Evolutionary conservation across 164 flowering plant species (phyloP).

Genomic region (Saururus chinensis): DNA sequence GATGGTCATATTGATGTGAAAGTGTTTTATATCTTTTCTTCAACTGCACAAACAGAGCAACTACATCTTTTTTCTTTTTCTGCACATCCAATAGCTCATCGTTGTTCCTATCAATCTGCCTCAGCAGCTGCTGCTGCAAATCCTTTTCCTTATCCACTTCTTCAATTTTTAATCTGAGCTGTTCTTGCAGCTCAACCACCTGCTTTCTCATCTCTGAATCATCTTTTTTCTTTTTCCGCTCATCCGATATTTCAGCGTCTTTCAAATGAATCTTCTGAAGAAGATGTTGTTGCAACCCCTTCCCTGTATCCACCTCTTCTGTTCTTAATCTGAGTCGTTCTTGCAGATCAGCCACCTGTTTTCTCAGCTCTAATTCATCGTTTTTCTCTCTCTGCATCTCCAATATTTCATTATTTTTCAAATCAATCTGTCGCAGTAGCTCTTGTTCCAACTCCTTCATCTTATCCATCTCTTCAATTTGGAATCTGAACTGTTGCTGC

Average conservation of each 20-base stretch:
- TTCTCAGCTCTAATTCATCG: constrained; percentile 8
- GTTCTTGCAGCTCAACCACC: constrained; percentile 20
- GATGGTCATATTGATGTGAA: constrained; percentile 55
- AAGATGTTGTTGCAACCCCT: constrained; percentile 24
- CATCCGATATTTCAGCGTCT: constrained; percentile 27
- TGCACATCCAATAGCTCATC: background rate
- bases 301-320: constrained; percentile 22
- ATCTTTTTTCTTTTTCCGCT: constrained; percentile 29
- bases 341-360: constrained; percentile 29
- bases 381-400: background rate
- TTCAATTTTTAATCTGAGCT: constrained; percentile 15
- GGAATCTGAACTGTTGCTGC: constrained; percentile 19
- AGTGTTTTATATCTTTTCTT: constrained; percentile 33
- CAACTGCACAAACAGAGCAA: background rate
- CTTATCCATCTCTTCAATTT: constrained; percentile 12
- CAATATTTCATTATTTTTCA: background rate
- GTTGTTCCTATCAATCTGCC: background rate
- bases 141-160: constrained; percentile 9
- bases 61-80: background rate
- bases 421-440: background rate
- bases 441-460: background rate
- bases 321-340: constrained; percentile 17
- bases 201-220: constrained; percentile 12
- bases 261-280: constrained; percentile 29
- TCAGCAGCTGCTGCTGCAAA: background rate